These are phyloP conservation scores for Suhomyces guaymorum DNA, from an alignment of 1,139 yeast species.

Conservation along the genomic window DNA sequence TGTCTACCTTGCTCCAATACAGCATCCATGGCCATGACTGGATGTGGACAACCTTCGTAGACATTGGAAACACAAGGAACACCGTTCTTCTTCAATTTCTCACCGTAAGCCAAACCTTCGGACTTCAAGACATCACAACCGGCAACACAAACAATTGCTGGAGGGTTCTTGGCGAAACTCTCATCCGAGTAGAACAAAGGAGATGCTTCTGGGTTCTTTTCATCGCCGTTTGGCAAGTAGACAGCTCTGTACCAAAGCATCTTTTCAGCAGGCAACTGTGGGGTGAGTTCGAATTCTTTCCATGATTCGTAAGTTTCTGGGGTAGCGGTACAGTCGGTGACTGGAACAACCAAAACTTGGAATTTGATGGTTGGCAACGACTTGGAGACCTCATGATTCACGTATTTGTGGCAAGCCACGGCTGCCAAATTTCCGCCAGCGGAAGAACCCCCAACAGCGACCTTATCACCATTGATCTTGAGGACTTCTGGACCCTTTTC, in stretches of 20 bases:
- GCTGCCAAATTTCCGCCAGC: constrained; percentile 53
- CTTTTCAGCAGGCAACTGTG: constrained; percentile 50
- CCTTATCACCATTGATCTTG: constrained; percentile 31
- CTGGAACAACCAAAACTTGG: constrained; percentile 50
- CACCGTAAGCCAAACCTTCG: constrained; percentile 46
- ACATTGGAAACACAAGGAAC: constrained; percentile 33
- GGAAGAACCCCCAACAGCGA: constrained; percentile 50
- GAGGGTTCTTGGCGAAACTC: constrained; percentile 41
- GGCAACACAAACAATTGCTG: constrained; percentile 45
- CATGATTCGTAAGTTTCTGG: constrained; percentile 39
- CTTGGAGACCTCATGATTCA: constrained; percentile 23
- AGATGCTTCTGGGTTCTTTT: constrained; percentile 43
- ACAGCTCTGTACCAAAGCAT: constrained; percentile 50
- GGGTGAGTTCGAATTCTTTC: constrained; percentile 43
- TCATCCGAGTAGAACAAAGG: constrained; percentile 45
- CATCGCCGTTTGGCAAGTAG: constrained; percentile 42
- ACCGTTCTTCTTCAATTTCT: constrained; percentile 41
- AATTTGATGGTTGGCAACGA: constrained; percentile 37
- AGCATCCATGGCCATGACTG: constrained; percentile 51
- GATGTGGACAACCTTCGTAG: constrained; percentile 49
- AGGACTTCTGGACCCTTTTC: constrained; percentile 20
- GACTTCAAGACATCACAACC: constrained; percentile 49
- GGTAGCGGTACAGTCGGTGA: constrained; percentile 49
- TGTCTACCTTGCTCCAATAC: constrained; percentile 41
- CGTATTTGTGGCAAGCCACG: constrained; percentile 41